phyloP scores from a whole-genome alignment of 2,329 filamentous ascomycete genomes.

The Cladosporium phlei region DNA sequence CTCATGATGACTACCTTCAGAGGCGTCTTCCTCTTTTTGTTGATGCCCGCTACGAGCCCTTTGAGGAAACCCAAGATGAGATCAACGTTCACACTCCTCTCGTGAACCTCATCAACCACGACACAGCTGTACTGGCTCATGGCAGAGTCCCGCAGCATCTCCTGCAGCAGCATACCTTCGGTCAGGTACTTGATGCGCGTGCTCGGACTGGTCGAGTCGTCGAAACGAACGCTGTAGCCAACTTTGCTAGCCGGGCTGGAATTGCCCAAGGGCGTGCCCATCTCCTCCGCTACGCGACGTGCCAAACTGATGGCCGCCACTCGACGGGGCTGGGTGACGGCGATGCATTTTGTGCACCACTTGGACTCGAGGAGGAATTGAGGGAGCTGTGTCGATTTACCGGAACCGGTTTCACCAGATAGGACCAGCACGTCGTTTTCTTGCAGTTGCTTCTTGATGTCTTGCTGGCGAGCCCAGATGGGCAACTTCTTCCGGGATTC shows the following conservation, averaged over 20 bases:
- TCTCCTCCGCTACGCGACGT: conserved; percentile 78
- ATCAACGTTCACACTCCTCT: conserved; percentile 91
- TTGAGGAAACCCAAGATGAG: conserved; percentile 83
- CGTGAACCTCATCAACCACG: conserved; percentile 94
- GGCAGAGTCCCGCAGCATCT: conserved; percentile 79
- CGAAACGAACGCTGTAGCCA: conserved; percentile 93
- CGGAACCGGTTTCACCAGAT: conserved; percentile 90
- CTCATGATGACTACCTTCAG: conserved; percentile 95
- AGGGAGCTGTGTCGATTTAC: conserved; percentile 94
- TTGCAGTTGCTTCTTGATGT: conserved; percentile 62
- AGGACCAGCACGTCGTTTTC: conserved; percentile 70
- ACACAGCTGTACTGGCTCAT: conserved; percentile 83
- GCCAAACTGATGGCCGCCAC: conserved; percentile 92
- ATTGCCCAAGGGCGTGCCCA: conserved; percentile 60
- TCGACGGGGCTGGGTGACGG: conserved; percentile 88
- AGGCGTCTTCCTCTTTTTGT: conserved; percentile 62
- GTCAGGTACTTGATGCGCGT: conserved; percentile 90
- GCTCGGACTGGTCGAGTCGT: conserved; percentile 75
- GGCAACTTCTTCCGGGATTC: conserved; percentile 62
- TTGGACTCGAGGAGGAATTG: conserved; percentile 76
- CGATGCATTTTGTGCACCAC: conserved; percentile 84
- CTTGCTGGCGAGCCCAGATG: conserved; percentile 69
- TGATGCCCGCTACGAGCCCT: conserved; percentile 59
- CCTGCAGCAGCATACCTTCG: conserved; percentile 92
- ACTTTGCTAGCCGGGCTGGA: conserved; percentile 61